Conservation (phyloP, 2,329 filamentous ascomycete genomes). For the Xylaria sp. region DNA sequence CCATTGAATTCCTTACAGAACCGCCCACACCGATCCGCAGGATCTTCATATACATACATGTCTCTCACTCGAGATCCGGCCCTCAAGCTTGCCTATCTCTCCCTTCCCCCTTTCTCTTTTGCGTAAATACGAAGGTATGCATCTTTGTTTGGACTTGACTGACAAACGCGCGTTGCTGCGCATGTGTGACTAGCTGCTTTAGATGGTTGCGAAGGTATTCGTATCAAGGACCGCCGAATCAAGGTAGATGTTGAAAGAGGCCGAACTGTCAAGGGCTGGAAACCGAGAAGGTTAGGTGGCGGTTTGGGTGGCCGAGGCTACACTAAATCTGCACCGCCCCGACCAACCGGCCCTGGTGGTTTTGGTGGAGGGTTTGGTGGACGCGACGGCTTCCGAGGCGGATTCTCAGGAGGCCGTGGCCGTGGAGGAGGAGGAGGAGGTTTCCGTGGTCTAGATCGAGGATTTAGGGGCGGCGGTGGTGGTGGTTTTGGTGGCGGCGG, state of each 20-base stretch:
- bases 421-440: slow-evolving; percentile 53
- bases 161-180: slow-evolving; percentile 71
- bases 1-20: slow-evolving; percentile 55
- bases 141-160: slow-evolving; percentile 71
- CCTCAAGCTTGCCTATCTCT: slow-evolving; percentile 69
- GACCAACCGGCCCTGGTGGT: slow-evolving; percentile 73
- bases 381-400: slow-evolving; percentile 67
- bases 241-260: slow-evolving; percentile 97
- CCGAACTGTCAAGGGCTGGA: slow-evolving; percentile 93
- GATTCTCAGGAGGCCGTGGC: slow-evolving; percentile 62
- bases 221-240: slow-evolving; percentile 91
- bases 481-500: slow-evolving; percentile 57
- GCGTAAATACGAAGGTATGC: slow-evolving; percentile 54
- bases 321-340: slow-evolving; percentile 80
- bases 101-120: slow-evolving; percentile 33
- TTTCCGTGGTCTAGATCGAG: slow-evolving; percentile 56
- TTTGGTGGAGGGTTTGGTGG: slow-evolving; percentile 68
- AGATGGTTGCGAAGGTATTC: slow-evolving; percentile 84
- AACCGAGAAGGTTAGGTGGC: slow-evolving; percentile 88
- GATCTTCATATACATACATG: slow-evolving; percentile 51
- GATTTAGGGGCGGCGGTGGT: slow-evolving; percentile 46
- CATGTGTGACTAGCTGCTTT: slow-evolving; percentile 82
- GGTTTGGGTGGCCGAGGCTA: slow-evolving; percentile 93
- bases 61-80: slow-evolving; percentile 63
- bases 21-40: slow-evolving; percentile 45